These are phyloP conservation scores for Adansonia madagascariensis DNA, from an alignment of 441 rosid species.

Conservation along the genomic window DNA sequence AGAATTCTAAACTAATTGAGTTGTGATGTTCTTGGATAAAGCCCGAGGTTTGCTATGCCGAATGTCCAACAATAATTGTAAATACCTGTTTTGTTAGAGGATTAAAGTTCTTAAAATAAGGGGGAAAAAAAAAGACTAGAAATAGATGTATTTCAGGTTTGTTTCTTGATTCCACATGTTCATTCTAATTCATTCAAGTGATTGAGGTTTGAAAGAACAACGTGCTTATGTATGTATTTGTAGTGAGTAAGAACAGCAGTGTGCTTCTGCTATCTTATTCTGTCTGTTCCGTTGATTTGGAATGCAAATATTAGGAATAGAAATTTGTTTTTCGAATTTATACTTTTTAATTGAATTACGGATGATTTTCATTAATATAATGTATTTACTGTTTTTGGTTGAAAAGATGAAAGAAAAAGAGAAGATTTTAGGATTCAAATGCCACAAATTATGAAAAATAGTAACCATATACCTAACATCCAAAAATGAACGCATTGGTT, in stretches of 20 bases:
- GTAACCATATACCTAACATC: background rate
- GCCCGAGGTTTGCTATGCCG: background rate
- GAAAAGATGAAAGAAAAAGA: too few relatives aligned
- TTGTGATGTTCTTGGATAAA: background rate
- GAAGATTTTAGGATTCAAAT: background rate
- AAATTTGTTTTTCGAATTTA: background rate
- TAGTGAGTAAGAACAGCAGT: background rate
- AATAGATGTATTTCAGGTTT: conserved; percentile 8
- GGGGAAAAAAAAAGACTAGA: background rate
- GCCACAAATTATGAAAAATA: conserved; percentile 8
- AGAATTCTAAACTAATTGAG: background rate
- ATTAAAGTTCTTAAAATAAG: conserved; percentile 4
- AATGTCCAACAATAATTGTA: background rate
- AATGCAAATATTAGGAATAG: conserved; percentile 3
- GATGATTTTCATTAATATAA: background rate
- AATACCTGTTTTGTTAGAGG: conserved; percentile 5
- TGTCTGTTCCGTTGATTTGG: background rate
- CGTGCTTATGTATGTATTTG: background rate
- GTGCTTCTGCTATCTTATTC: background rate
- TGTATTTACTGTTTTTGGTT: background rate
- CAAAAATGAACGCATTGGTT: background rate
- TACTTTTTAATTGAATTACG: background rate
- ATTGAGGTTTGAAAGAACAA: background rate
- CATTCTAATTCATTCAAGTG: background rate
- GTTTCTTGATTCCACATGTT: background rate